A percentile compares a stretch with the other conserved stretches of the same genome.
Evolutionary conservation across 805 yeast genomes (phyloP).

Genomic region (Ogataea degrootiae): DNA sequence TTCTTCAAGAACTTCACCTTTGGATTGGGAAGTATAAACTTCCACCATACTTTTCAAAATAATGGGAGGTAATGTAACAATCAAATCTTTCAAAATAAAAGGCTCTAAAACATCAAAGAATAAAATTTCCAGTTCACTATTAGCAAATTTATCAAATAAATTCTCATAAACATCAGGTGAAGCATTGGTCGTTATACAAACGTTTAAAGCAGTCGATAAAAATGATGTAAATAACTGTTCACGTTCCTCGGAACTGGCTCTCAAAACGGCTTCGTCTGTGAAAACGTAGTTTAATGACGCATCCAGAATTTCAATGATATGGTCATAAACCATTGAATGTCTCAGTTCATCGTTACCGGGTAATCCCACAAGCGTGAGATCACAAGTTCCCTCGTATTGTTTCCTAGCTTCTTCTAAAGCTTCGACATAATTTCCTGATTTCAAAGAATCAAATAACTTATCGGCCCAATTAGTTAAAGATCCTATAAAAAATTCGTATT

Average conservation of each 20-base stretch:
- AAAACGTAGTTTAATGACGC: conserved; percentile 46
- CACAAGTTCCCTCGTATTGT: conserved; percentile 48
- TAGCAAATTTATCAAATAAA: conserved; percentile 39
- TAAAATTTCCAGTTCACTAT: conserved; percentile 27
- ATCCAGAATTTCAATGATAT: conserved; percentile 52
- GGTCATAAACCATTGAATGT: conserved; percentile 44
- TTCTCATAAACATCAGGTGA: conserved; percentile 37
- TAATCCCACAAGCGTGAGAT: conserved; percentile 50
- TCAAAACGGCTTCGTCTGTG: conserved; percentile 14
- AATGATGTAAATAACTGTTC: conserved; percentile 26
- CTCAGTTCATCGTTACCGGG: conserved; percentile 44
- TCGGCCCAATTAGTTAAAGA: conserved; percentile 69
- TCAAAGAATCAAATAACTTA: conserved; percentile 42
- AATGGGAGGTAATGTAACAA: conserved; percentile 53
- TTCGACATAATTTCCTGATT: conserved; percentile 41
- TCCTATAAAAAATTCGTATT: conserved; percentile 52
- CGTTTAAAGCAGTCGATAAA: conserved; percentile 35
- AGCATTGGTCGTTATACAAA: conserved; percentile 35
- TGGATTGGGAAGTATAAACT: conserved; percentile 35
- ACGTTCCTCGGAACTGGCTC: conserved; percentile 1
- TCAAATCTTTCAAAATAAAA: conserved; percentile 42
- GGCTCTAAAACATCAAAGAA: conserved; percentile 53
- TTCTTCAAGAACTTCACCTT: conserved; percentile 54
- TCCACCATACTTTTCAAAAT: conserved; percentile 60
- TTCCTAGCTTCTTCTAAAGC: conserved; percentile 55